A percentile compares a stretch with the other conserved stretches of the same genome.
Evolutionary conservation across 371 early-diverging fungal genomes (phyloP).

Genomic region (Racocetra persica): DNA sequence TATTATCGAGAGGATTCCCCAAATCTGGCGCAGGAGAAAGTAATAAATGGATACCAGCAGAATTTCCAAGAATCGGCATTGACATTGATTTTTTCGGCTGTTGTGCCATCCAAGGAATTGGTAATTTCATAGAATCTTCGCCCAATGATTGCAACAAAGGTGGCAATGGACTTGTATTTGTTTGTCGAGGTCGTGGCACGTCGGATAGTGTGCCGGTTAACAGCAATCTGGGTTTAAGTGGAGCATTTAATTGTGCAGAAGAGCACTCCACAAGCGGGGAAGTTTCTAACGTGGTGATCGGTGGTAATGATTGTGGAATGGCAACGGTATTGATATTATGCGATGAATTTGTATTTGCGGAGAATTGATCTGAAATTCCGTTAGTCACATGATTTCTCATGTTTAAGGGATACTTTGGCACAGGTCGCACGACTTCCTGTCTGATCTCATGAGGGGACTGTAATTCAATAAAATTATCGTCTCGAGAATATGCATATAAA

Average conservation of each 20-base stretch:
- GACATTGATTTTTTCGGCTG: neutral
- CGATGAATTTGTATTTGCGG: neutral
- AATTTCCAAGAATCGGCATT: neutral
- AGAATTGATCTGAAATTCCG: neutral
- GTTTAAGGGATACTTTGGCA: too few species aligned
- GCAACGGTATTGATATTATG: neutral
- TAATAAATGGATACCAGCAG: neutral
- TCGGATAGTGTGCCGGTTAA: neutral
- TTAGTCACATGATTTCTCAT: too few species aligned
- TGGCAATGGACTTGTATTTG: neutral
- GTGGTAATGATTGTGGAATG: neutral
- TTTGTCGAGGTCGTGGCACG: neutral
- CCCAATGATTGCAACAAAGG: neutral
- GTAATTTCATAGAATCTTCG: neutral
- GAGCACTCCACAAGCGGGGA: too few species aligned
- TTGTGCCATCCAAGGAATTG: neutral
- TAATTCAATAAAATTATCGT: neutral
- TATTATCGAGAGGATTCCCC: neutral
- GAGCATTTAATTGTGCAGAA: too few species aligned
- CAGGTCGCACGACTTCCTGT: too few species aligned
- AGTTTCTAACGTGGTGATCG: too few species aligned
- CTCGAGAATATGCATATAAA: too few species aligned
- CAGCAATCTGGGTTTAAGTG: too few species aligned
- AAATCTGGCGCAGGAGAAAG: slow-evolving; percentile 1
- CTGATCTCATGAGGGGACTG: neutral